Percentiles rank a stretch among this genome's conserved stretches.
Evolutionary conservation across 441 rosid species (phyloP).

Genomic region (Macaranga tanarius): DNA sequence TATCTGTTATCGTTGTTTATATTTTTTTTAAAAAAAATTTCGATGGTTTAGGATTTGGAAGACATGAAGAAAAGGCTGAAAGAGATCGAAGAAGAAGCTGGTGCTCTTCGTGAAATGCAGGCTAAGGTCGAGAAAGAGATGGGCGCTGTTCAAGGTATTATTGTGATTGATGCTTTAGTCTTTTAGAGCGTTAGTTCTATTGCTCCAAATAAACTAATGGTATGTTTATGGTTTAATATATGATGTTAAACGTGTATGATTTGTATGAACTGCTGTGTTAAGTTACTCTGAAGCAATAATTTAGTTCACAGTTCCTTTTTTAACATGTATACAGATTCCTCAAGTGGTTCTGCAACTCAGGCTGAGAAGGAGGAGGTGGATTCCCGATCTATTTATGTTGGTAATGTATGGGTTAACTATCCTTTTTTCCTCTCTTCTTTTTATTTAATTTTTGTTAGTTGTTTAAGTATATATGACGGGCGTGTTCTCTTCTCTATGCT

Average conservation of each 20-base stretch:
- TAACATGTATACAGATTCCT: slow-evolving; percentile 43
- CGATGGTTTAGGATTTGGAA: slow-evolving; percentile 65
- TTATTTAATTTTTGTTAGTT: background rate
- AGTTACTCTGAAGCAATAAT: background rate
- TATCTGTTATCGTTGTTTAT: background rate
- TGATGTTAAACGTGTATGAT: no score
- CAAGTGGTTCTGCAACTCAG: slow-evolving; percentile 47
- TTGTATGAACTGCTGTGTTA: no score
- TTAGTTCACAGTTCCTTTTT: background rate
- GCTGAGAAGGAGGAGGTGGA: slow-evolving; percentile 66
- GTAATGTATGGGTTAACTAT: slow-evolving; percentile 55
- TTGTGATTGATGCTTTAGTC: background rate
- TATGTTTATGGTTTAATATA: background rate
- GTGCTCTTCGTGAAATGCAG: slow-evolving; percentile 98
- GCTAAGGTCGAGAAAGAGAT: slow-evolving; percentile 97
- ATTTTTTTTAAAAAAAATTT: background rate
- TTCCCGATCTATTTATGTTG: slow-evolving; percentile 61
- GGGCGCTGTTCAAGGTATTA: slow-evolving; percentile 81
- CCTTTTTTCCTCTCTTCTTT: slow-evolving; percentile 17
- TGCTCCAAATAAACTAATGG: background rate
- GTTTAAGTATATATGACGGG: background rate
- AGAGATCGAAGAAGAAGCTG: slow-evolving; percentile 98
- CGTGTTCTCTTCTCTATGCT: background rate
- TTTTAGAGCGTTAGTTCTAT: background rate
- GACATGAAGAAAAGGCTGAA: slow-evolving; percentile 95